Evolutionary conservation across 1,284 basidiomycete genomes (phyloP).

Genomic region (Rhodotorula sp.): DNA sequence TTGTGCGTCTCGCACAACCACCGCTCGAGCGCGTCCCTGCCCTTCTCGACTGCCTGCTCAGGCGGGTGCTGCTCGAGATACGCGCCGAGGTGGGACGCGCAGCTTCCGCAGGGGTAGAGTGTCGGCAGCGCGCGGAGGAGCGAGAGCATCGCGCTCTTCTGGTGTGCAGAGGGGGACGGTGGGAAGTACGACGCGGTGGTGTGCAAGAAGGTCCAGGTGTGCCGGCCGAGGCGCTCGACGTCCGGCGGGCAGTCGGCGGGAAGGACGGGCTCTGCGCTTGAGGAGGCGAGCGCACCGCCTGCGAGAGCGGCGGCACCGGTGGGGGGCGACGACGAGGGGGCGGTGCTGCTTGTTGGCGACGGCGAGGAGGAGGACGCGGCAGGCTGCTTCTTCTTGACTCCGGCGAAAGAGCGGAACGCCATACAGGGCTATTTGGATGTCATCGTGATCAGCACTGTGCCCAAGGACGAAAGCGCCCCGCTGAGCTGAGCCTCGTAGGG

Average conservation of each 20-base stretch:
- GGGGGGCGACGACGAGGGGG: constrained; percentile 37
- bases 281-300: constrained; percentile 45
- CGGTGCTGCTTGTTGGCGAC: not conserved
- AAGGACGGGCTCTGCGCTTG: constrained; percentile 28
- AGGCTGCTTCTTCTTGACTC: constrained; percentile 39
- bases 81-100: constrained; percentile 75
- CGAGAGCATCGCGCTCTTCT: constrained; percentile 76
- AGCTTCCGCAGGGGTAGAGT: constrained; percentile 83
- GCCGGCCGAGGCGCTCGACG: constrained; percentile 77
- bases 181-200: constrained; percentile 92
- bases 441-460: not conserved
- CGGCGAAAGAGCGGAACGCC: constrained; percentile 42
- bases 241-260: constrained; percentile 80
- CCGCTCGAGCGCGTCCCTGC: constrained; percentile 66
- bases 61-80: constrained; percentile 68
- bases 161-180: constrained; percentile 66
- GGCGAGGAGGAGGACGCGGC: not conserved
- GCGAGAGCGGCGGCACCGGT: constrained; percentile 45
- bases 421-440: constrained; percentile 30
- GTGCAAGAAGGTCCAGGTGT: constrained; percentile 95
- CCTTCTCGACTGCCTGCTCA: constrained; percentile 62
- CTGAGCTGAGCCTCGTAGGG: not conserved
- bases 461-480: not conserved
- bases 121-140: constrained; percentile 74
- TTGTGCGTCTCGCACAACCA: constrained; percentile 93